Evolutionary conservation across 2,329 filamentous ascomycete species (phyloP), one percentile per base, ranked within the genome.

Genomic region (Colletotrichum sp.): DNA sequence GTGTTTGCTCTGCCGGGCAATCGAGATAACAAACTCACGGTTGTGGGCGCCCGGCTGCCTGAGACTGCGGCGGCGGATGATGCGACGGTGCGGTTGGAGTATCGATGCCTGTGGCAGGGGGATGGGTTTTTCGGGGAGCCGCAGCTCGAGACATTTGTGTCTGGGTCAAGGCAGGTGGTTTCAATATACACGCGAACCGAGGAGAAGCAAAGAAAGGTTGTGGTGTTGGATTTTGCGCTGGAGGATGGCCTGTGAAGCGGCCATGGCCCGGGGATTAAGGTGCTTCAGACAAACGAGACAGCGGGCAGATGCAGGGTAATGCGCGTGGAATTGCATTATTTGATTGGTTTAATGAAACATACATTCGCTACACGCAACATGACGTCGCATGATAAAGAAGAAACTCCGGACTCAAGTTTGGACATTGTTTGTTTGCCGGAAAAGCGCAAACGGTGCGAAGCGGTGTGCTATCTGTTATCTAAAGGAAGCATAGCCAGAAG

Each of bases 71-170:
- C 36, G 36, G 26, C 26, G 18, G 36, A 21, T 8, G 34, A n/a
- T 9, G 34, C 43, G 62, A 21, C 38, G 10, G 16, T 26, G 43
- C 26, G 6, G 63, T 14, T 59, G 21, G 64, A 73, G n/a, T 73
- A 75, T n/a, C 14, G 5, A 18, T 58, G 30, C n/a, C 34, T 75
- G 5, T 75, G 73, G 73, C 38, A 59, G 8, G 69, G 38, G n/a
- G 43, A 65, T 12, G 73, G 73, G 26, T 75, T 59, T n/a, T 73
- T 69, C n/a, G 73, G 73, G 32, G 73, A 75, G 58, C 73, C 73
- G 64, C 73, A 75, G 73, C 26, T 69, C 1, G 69, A 73, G 21
- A 38, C 73, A 38, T 75, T 69, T 30, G 63, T 64, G 8, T 75
- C 73, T 32, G 69, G 73, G 21, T 36, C 56, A 36, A 61, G 21